Base-by-base conservation (phyloP, 768 basidiomycete genomes). In the Leccinum subgranulosum region DNA sequence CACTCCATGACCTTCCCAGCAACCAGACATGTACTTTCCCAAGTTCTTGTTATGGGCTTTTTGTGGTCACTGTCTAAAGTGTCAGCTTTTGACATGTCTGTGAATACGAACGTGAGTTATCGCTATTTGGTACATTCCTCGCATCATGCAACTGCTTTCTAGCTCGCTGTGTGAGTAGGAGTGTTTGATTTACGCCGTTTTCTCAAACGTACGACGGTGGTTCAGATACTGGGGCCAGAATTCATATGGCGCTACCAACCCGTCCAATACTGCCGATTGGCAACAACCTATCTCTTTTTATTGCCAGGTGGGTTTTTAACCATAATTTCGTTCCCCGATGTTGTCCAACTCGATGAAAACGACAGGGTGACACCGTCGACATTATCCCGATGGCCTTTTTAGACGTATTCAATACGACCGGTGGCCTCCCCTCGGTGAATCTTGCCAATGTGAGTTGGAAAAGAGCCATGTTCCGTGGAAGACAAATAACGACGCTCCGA, bases 361-460 rank as follows among this genome's bases (percentile, higher is more conserved):
- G 23, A 21, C 61, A 84, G 80, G 84, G 85, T 64, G 69, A 77
- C 63, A 72, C 78, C 9, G 82, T 86, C 45, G 75, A 87, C 60
- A 80, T 74, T 14, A 73, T 88, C 54, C 86, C 86, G 0, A 59
- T 88, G 46, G 85, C 86, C 3, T 88, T 87, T 66, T 53, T 88
- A 43, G 73, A 84, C 61, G 74, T 77, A 43, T 88, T 84, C 73
- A 84, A 83, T 67, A 77, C 78, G 15, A 74, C 77, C 5, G 86
- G 83, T 3, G 83, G 80, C 25, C 62, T 81, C 1, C 87, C 87
- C 3, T 80, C 81, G 34, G 72, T 88, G 54, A 76, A 88, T 69
- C 67, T 88, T 29, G 78, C 84, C 11, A 86, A 86, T 64, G 86
- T 82, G 53, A 60, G 75, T 6, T 39, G 39, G 33, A 31, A n/a